Base-by-base conservation (phyloP, 148 eudicot species). In the Linanthus parryae region DNA sequence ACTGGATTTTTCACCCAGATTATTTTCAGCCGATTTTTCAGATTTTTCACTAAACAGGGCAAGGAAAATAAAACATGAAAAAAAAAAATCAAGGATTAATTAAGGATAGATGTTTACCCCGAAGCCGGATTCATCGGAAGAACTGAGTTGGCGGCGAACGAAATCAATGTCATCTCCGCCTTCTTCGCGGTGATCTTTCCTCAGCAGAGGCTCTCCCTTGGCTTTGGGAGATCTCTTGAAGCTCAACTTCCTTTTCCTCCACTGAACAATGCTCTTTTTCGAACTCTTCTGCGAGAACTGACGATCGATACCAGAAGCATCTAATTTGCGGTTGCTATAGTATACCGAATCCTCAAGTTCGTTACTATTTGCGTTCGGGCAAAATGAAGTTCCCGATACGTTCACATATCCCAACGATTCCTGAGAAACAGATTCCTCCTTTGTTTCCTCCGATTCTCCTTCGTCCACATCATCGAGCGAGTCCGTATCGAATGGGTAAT, bases 141-240 rank as follows among this genome's bases (percentile, higher is more conserved):
- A 75, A 41, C 84, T 72, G 53, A 83, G 67, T 57, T 74, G 84
- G 15, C 95, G 74, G 16, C 95, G 82, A 65, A 73, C 86, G 65
- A 70, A 77, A 76, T 87, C 95, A 48, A 87, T 83, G 57, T 87
- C 95, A 58, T 87, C 95, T 33, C 95, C 95, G 29, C 95, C 95
- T 51, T 83, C 79, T 46, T 85, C 89, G 33, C 75, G 70, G 42
- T 67, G 61, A 54, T 78, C 68, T 59, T 69, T 87, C 62, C 80
- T 83, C 63, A 87, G 44, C 29, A 87, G 61, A 3, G 95, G 95
- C 57, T 87, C 95, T 17, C 95, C 91, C 65, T 75, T 83, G 41
- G 56, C 72, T 54, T 61, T 83, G 22, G 82, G 70, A 37, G 87
- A 70, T 67, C 58, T 80, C n/a, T n/a, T n/a, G 56, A 87, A 83